Evolutionary conservation across 2,329 filamentous ascomycete genomes (phyloP).

Genomic region (Cytospora schulzeri): DNA sequence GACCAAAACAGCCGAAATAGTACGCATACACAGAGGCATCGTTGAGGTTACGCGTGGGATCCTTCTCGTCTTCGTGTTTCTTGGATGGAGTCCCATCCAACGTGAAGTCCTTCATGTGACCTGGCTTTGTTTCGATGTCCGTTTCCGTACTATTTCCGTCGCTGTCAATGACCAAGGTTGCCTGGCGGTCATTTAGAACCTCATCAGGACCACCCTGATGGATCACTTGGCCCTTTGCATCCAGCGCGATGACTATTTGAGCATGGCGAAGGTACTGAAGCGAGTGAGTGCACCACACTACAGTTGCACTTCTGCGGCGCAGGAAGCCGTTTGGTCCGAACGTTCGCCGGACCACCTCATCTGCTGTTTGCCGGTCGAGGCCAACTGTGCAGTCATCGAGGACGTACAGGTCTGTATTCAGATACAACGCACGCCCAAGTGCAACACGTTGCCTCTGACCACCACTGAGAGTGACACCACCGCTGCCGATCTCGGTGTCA

Average conservation of each 20-base stretch:
- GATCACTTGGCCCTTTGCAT: neutral
- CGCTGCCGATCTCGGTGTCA: constrained; percentile 42
- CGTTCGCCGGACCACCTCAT: constrained; percentile 6
- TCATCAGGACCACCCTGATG: constrained; percentile 5
- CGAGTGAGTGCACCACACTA: constrained; percentile 41
- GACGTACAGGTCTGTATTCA: constrained; percentile 13
- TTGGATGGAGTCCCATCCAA: neutral
- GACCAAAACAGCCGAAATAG: constrained; percentile 21
- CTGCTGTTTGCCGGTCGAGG: constrained; percentile 18
- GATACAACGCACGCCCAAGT: constrained; percentile 25
- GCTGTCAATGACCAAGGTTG: neutral
- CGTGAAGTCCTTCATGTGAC: neutral
- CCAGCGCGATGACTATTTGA: neutral
- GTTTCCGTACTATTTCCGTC: neutral
- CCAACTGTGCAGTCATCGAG: constrained; percentile 23
- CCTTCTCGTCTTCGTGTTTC: constrained; percentile 1
- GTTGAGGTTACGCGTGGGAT: constrained; percentile 6
- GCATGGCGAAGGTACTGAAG: constrained; percentile 29
- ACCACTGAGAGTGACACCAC: constrained; percentile 46
- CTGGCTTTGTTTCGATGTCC: neutral
- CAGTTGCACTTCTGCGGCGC: constrained; percentile 34
- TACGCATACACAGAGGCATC: constrained; percentile 16
- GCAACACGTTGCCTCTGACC: constrained; percentile 42
- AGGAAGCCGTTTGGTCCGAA: constrained; percentile 28
- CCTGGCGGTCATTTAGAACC: neutral